Base-by-base conservation (phyloP, 345 rosid genomes). In the Salix caprea region DNA sequence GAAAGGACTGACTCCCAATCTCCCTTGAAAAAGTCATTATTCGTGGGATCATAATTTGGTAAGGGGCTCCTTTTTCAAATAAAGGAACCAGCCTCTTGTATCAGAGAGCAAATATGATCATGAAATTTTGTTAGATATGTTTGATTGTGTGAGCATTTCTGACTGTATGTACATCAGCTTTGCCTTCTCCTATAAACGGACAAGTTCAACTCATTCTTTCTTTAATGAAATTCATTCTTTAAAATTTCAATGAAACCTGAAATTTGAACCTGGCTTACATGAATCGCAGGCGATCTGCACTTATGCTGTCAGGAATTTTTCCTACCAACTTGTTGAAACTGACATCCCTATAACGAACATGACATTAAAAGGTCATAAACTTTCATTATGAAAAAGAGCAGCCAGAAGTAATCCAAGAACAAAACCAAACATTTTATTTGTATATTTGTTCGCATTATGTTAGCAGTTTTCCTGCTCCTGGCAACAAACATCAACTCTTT, bases 261-360 rank as follows among this genome's bases (percentile, higher is more conserved):
- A 69, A 6, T 30, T 28, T 66, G 46, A 75, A 28, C 36, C 76
- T 15, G 44, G 24, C 90, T 82, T 86, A 86, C 90, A 89, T 61
- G 70, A 83, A 87, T 42, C 74, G 48, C 58, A 85, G 21, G 5
- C 16, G 64, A 15, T 69, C 34, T 67, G 81, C 79, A 13, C 70
- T 56, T 73, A 79, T 65, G 34, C 69, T 71, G 61, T 79, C 60
- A 13, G 90, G 85, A 75, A 87, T 74, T 61, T 37, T 76, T 70
- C 89, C 92, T 68, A 69, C 80, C 67, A 87, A 69, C 79, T 80
- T 83, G 82, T 89, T 89, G 81, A 81, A 89, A 82, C 89, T 86
- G 73, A 89, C 82, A 83, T 89, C 92, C 76, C 92, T 89, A 78
- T 11, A 74, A 79, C 6, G 40, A 40, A 14, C 16, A 32, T 10